These are phyloP conservation scores for Globisporangium polare DNA, from an alignment of 352 stramenopile species.

Conservation along the genomic window DNA sequence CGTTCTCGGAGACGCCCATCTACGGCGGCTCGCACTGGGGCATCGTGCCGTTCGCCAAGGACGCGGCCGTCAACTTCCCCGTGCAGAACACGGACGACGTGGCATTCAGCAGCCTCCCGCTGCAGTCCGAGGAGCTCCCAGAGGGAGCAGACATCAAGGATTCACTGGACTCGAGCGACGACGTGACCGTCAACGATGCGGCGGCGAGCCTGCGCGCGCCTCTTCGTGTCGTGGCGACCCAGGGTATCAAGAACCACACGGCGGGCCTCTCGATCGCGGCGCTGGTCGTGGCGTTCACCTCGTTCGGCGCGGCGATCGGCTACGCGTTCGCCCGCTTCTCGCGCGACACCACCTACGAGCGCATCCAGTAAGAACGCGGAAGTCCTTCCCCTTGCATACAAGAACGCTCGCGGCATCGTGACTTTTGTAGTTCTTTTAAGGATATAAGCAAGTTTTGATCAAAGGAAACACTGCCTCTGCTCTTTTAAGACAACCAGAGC, in stretches of 20 bases:
- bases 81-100: slow-evolving; percentile 84
- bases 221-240: neutral
- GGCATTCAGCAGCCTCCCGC: slow-evolving; percentile 40
- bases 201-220: slow-evolving; percentile 9
- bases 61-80: slow-evolving; percentile 66
- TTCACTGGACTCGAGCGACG: slow-evolving; percentile 12
- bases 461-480: neutral
- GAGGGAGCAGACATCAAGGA: slow-evolving; percentile 17
- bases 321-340: slow-evolving; percentile 12
- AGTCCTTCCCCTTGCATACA: neutral
- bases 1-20: slow-evolving; percentile 51
- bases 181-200: neutral
- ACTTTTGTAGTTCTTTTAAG: neutral
- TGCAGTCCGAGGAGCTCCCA: slow-evolving; percentile 42
- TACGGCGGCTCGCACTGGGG: slow-evolving; percentile 59
- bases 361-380: slow-evolving; percentile 12
- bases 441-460: neutral
- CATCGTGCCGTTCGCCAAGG: slow-evolving; percentile 50
- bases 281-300: slow-evolving; percentile 12
- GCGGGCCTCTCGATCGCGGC: slow-evolving; percentile 3
- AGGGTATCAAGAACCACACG: neutral
- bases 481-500: neutral
- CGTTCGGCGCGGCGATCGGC: slow-evolving; percentile 15
- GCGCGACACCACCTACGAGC: slow-evolving; percentile 6
- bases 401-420: neutral